phyloP scores from a whole-genome alignment of 2,329 filamentous ascomycete species.

The Atkinsonella hypoxylon region DNA sequence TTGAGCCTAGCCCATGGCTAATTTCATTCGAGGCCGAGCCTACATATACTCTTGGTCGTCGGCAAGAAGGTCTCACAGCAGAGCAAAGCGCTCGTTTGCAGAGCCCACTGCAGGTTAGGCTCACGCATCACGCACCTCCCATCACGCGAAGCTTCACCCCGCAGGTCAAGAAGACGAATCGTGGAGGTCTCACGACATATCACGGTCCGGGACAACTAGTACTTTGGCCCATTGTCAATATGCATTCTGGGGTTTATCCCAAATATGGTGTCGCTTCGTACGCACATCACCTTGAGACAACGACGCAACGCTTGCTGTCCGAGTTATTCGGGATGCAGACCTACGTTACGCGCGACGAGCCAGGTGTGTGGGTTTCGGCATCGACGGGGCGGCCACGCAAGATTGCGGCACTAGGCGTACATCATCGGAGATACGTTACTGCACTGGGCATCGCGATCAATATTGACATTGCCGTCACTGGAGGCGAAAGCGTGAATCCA shows the following conservation, averaged over 20 bases:
- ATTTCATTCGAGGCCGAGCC: conserved; percentile 74
- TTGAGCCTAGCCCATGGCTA: conserved; percentile 42
- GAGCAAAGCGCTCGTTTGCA: conserved; percentile 33
- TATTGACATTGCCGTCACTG: conserved; percentile 45
- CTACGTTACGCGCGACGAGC: conserved; percentile 54
- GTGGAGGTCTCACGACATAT: conserved; percentile 87
- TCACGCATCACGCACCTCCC: conserved; percentile 14
- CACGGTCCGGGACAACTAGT: conserved; percentile 90
- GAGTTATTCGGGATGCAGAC: conserved; percentile 46
- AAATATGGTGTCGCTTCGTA: conserved; percentile 61
- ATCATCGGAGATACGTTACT: conserved; percentile 71
- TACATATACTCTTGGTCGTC: conserved; percentile 81
- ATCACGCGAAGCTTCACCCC: conserved; percentile 31
- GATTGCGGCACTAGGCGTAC: conserved; percentile 86
- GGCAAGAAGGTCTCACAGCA: conserved; percentile 46
- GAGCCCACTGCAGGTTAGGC: conserved; percentile 25
- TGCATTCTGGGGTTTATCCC: conserved; percentile 45
- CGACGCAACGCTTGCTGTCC: conserved; percentile 54
- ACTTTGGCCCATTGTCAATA: conserved; percentile 83
- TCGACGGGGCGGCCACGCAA: conserved; percentile 39
- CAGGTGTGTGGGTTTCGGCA: conserved; percentile 65
- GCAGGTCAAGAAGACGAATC: conserved; percentile 57
- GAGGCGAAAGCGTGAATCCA: conserved; percentile 30
- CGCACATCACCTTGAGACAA: conserved; percentile 65
- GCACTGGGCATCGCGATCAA: conserved; percentile 79